Evolutionary conservation across 345 rosid genomes (phyloP).

Genomic region (Syzygium oleosum): DNA sequence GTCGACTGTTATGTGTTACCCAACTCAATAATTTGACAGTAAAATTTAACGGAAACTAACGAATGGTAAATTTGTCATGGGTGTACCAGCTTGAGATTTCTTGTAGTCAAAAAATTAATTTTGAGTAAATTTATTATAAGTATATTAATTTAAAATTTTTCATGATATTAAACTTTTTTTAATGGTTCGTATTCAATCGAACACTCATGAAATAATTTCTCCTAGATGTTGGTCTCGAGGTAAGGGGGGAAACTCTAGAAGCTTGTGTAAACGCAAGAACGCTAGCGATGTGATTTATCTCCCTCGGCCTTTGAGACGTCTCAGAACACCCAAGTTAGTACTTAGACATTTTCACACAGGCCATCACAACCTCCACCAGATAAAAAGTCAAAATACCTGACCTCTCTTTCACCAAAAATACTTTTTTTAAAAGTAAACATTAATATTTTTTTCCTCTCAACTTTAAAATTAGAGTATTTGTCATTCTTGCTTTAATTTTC

Average conservation of each 20-base stretch:
- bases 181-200: not conserved
- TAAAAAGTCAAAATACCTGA: not conserved
- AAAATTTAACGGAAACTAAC: too few species aligned
- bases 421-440: not conserved
- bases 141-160: too few species aligned
- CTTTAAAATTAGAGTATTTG: not conserved
- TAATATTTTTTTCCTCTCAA: not conserved
- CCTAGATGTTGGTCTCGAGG: not conserved
- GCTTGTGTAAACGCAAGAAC: not conserved
- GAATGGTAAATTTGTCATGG: too few species aligned
- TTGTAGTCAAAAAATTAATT: too few species aligned
- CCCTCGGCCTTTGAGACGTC: not conserved
- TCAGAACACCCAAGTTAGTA: not conserved
- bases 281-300: not conserved
- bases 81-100: too few species aligned
- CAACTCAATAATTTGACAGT: too few species aligned
- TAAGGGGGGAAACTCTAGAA: not conserved
- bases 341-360: not conserved
- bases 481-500: not conserved
- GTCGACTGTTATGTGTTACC: too few species aligned
- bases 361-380: not conserved
- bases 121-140: too few species aligned
- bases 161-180: not conserved
- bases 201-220: not conserved
- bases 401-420: not conserved